These are phyloP conservation scores for Pythium scleroteichum DNA, from an alignment of 352 stramenopile species.

Conservation along the genomic window DNA sequence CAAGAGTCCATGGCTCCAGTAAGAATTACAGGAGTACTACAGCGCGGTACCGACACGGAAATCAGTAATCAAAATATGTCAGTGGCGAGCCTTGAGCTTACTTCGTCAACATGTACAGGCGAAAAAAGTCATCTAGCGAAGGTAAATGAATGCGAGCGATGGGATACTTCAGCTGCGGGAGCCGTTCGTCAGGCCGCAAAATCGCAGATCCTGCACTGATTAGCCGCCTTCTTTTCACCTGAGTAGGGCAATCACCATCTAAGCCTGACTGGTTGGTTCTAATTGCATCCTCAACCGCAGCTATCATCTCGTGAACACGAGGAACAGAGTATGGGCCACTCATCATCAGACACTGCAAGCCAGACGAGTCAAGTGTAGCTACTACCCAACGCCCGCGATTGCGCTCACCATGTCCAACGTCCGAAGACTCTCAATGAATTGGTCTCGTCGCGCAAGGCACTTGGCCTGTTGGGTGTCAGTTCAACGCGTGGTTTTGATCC, in stretches of 20 bases:
- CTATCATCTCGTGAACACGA: slow-evolving; percentile 54
- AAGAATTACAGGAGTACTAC: slow-evolving; percentile 71
- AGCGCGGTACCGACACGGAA: not conserved
- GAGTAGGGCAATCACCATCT: not conserved
- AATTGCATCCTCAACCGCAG: slow-evolving; percentile 28
- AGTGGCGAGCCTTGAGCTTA: slow-evolving; percentile 18
- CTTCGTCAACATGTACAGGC: slow-evolving; percentile 55
- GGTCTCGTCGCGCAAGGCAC: slow-evolving; percentile 30
- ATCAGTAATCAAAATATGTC: too few relatives aligned
- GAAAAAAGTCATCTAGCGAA: slow-evolving; percentile 60
- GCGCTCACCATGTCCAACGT: slow-evolving; percentile 61
- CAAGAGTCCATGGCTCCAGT: slow-evolving; percentile 80
- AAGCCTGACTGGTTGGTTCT: not conserved
- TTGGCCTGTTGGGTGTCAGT: slow-evolving; percentile 35
- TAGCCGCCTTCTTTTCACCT: slow-evolving; percentile 7
- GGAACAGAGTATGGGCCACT: slow-evolving; percentile 47
- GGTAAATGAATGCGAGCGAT: slow-evolving; percentile 48
- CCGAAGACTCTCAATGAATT: slow-evolving; percentile 36
- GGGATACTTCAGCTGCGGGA: slow-evolving; percentile 33
- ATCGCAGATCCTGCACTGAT: not conserved
- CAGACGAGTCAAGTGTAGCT: not conserved
- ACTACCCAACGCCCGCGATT: too few relatives aligned
- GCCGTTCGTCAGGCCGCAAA: not conserved
- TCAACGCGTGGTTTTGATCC: too few relatives aligned
- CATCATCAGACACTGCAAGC: slow-evolving; percentile 63